Evolutionary conservation across 768 basidiomycete genomes (phyloP), one percentile per base, ranked within the genome.

Genomic region (Cystobasidium onofrii): DNA sequence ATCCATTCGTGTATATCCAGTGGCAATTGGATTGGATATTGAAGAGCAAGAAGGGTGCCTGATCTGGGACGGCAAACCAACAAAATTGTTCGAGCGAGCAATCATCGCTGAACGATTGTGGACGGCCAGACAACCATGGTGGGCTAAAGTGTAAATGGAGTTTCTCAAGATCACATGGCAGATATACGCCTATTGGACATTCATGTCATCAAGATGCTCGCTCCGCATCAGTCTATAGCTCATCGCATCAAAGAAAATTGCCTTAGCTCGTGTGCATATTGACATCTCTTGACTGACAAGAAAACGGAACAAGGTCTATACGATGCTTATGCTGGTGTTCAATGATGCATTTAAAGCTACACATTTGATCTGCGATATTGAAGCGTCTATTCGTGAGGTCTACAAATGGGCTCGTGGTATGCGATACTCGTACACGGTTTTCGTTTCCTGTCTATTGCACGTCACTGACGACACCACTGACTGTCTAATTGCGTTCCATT

Each of bases 51-150:
- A 60, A 25, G 57, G 25, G 17, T 60, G 29, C 27, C 65, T 67
- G 4, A 15, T 67, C 20, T 54, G n/a, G 23, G 65, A 52, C 23
- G 65, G 31, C 7, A 36, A 27, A 31, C 65, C 65, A 10, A 52
- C 65, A 20, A 46, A 67, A 18, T 27, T 67, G 3, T 10, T 67
- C 20, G 65, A 67, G 13, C 39, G 27, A n/a, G 65, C 65, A 18
- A 46, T 67, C 18, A 33, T 67, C 29, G 65, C 65, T 17, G 65
- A 67, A 15, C 27, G 41, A 29, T 33, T 67, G 15, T 52, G 18
- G 7, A 25, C 15, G 9, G 17, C 57, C 20, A 27, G 33, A 6
- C 57, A 60, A 60, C 57, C 57, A 13, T 60, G 57, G 57, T 60
- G 57, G 57, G 33, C 57, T 2, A 4, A 27, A 34, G 27, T 60